A percentile compares a stretch with the other conserved stretches of the same genome.
phyloP scores from a whole-genome alignment of 2,329 filamentous ascomycete genomes.

The Pyrenophora teres region DNA sequence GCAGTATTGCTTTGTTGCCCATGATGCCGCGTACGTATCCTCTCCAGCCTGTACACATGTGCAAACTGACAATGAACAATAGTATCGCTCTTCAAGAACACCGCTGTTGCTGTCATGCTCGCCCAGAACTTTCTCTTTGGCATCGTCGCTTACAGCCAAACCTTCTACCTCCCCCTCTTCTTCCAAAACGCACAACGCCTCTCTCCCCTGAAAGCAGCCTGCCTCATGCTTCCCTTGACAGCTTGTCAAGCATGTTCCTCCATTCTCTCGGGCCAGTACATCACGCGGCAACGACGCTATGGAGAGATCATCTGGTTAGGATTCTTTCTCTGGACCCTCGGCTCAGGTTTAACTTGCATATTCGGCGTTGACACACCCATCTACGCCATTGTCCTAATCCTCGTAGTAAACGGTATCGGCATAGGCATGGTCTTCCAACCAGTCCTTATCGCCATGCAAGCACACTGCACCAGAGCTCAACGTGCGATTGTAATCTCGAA shows the following conservation, averaged over 20 bases:
- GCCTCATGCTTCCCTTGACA: constrained; percentile 52
- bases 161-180: constrained; percentile 67
- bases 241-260: constrained; percentile 45
- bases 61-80: not conserved
- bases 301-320: constrained; percentile 51
- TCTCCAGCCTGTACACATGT: not conserved
- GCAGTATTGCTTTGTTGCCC: constrained; percentile 60
- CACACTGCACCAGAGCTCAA: constrained; percentile 56
- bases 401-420: constrained; percentile 53
- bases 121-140: constrained; percentile 65
- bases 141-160: constrained; percentile 61
- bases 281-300: constrained; percentile 62
- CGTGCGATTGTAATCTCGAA: constrained; percentile 66
- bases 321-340: constrained; percentile 56
- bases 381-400: constrained; percentile 57
- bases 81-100: constrained; percentile 61
- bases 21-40: constrained; percentile 58
- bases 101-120: constrained; percentile 60
- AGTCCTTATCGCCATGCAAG: constrained; percentile 52
- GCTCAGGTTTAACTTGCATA: constrained; percentile 58
- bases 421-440: constrained; percentile 60
- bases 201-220: constrained; percentile 56
- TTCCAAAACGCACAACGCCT: constrained; percentile 61
- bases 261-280: constrained; percentile 60
- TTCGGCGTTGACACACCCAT: constrained; percentile 52